phyloP scores from a whole-genome alignment of 345 rosid species.

The Sisymbrium irio region DNA sequence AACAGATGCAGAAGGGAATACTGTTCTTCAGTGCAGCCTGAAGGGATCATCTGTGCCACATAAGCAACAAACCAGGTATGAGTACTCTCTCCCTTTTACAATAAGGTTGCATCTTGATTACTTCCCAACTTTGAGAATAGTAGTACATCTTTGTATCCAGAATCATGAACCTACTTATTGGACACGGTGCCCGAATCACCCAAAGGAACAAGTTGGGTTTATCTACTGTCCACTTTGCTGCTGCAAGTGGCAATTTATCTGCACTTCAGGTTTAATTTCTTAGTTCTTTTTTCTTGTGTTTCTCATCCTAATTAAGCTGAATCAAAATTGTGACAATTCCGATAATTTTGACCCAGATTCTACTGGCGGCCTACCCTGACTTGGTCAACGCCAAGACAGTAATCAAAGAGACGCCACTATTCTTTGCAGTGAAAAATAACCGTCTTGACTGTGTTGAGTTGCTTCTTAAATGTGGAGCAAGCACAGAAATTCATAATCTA shows the following conservation, averaged over 20 bases:
- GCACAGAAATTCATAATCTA: slow-evolving; percentile 66
- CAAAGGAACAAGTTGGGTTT: slow-evolving; percentile 68
- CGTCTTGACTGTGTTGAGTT: slow-evolving; percentile 64
- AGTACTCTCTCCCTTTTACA: slow-evolving; percentile 1
- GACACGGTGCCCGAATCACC: slow-evolving; percentile 55
- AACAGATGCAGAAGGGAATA: slow-evolving; percentile 64
- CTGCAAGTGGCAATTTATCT: slow-evolving; percentile 66
- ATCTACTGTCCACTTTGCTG: slow-evolving; percentile 72
- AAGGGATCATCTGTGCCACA: slow-evolving; percentile 51
- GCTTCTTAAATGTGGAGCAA: slow-evolving; percentile 66
- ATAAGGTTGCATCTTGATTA: neutral
- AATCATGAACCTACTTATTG: slow-evolving; percentile 56
- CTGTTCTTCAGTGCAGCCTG: slow-evolving; percentile 75
- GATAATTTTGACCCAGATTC: slow-evolving; percentile 42
- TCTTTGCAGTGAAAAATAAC: slow-evolving; percentile 78
- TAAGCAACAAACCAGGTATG: slow-evolving; percentile 61
- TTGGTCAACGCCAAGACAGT: slow-evolving; percentile 50
- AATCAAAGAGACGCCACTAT: slow-evolving; percentile 76
- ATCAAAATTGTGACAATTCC: slow-evolving; percentile 12
- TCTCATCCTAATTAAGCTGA: slow-evolving; percentile 7
- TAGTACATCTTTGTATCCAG: slow-evolving; percentile 36
- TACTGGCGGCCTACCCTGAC: slow-evolving; percentile 51
- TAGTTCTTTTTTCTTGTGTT: neutral
- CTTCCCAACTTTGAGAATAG: slow-evolving; percentile 11
- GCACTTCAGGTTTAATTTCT: slow-evolving; percentile 55